These are phyloP conservation scores for Penicillium antarcticum DNA, from an alignment of 495 filamentous ascomycete genomes.

Conservation along the genomic window DNA sequence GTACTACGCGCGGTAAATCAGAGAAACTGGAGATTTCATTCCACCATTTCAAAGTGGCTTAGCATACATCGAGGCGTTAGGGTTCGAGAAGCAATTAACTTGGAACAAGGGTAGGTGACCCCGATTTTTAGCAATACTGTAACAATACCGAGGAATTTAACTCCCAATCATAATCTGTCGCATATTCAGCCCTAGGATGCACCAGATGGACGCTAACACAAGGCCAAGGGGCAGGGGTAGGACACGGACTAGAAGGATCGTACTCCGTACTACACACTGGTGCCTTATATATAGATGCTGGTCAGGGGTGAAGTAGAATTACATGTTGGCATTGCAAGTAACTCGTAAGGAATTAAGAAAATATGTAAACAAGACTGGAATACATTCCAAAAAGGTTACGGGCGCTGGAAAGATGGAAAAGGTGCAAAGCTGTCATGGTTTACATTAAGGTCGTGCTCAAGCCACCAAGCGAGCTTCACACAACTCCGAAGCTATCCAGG, in stretches of 20 bases:
- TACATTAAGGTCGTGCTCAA: slow-evolving; percentile 48
- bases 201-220: background rate
- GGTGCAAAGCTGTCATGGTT: slow-evolving; percentile 43
- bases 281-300: too few relatives aligned
- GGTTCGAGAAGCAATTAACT: too few relatives aligned
- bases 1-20: too few relatives aligned
- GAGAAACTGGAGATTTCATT: too few relatives aligned
- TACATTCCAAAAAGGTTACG: slow-evolving; percentile 28
- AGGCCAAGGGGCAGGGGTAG: background rate
- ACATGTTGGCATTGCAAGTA: too few relatives aligned
- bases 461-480: slow-evolving; percentile 42
- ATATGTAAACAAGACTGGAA: slow-evolving; percentile 1
- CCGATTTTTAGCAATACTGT: too few relatives aligned
- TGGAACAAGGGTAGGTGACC: too few relatives aligned
- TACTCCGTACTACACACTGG: too few relatives aligned
- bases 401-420: slow-evolving; percentile 26
- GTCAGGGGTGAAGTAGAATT: too few relatives aligned
- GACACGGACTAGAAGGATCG: too few relatives aligned
- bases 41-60: too few relatives aligned
- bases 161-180: background rate
- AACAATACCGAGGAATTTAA: background rate
- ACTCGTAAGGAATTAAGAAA: background rate
- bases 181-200: slow-evolving; percentile 2
- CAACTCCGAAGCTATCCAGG: slow-evolving; percentile 42
- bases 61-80: too few relatives aligned